Conservation (phyloP, 116 monocot genomes). For the Cymodocea nodosa region DNA sequence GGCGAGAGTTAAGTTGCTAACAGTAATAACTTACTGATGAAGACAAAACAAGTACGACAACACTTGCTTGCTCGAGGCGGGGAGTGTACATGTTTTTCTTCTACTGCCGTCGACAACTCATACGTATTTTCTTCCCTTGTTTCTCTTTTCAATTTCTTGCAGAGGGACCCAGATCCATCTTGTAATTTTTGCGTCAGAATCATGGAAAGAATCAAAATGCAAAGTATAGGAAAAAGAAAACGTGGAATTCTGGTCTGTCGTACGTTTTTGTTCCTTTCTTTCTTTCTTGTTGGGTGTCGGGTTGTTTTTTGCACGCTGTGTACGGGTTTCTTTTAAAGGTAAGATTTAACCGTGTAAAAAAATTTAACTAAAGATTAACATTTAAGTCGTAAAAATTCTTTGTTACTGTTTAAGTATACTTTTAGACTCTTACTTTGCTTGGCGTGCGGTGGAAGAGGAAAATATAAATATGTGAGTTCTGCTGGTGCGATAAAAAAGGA, state of each 20-base stretch:
- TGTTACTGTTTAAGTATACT: too few relatives aligned
- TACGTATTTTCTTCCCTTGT: not conserved
- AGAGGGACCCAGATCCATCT: not conserved
- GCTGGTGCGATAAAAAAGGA: too few relatives aligned
- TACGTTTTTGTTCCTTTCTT: not conserved
- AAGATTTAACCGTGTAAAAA: too few relatives aligned
- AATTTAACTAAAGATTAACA: too few relatives aligned
- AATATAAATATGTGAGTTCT: too few relatives aligned
- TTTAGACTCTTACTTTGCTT: too few relatives aligned
- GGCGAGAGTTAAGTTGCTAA: not conserved
- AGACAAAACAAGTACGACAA: not conserved
- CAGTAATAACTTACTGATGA: conserved; percentile 6
- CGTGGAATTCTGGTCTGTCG: not conserved
- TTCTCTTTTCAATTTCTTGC: not conserved
- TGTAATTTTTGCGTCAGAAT: conserved; percentile 2
- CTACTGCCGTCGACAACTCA: not conserved
- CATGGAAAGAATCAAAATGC: too few relatives aligned
- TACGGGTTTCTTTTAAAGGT: too few relatives aligned
- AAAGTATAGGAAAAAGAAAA: not conserved
- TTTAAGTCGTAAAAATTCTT: too few relatives aligned
- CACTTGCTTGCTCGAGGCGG: not conserved
- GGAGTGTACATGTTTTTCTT: conserved; percentile 7
- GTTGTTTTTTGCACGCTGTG: not conserved
- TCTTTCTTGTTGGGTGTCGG: not conserved
- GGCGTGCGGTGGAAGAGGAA: too few relatives aligned